phyloP scores from a whole-genome alignment of 257 asterid species.

The Solanum habrochaites region DNA sequence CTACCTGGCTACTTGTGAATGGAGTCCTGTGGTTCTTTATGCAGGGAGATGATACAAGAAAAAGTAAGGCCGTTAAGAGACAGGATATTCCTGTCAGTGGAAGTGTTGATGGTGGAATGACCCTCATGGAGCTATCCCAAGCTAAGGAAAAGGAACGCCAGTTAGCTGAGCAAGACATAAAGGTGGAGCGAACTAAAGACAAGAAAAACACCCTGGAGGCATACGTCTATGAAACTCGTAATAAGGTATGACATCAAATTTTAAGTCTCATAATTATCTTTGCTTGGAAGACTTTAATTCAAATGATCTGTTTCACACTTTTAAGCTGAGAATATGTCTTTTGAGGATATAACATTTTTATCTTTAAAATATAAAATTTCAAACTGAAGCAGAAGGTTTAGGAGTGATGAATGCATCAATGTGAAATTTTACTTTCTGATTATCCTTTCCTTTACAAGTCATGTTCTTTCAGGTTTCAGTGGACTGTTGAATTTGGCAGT shows the following conservation, averaged over 20 bases:
- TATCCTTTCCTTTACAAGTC: background rate
- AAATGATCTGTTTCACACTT: background rate
- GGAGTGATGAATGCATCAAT: background rate
- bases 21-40: background rate
- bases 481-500: background rate
- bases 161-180: constrained; percentile 64
- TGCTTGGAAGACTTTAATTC: background rate
- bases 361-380: background rate
- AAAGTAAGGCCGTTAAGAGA: constrained; percentile 49
- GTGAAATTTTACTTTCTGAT: background rate
- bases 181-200: constrained; percentile 92
- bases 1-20: background rate
- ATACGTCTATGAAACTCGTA: constrained; percentile 86
- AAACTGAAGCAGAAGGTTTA: background rate
- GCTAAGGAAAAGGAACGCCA: constrained; percentile 66
- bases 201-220: constrained; percentile 91
- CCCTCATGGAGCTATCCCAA: constrained; percentile 38
- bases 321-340: background rate
- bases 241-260: constrained; percentile 42
- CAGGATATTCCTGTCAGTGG: constrained; percentile 56
- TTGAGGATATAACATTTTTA: background rate
- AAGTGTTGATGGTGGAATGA: constrained; percentile 54
- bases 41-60: constrained; percentile 62
- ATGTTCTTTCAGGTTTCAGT: background rate
- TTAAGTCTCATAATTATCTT: background rate